Base-by-base conservation (phyloP, 306 rosid genomes). In the Fragaria vesca region DNA sequence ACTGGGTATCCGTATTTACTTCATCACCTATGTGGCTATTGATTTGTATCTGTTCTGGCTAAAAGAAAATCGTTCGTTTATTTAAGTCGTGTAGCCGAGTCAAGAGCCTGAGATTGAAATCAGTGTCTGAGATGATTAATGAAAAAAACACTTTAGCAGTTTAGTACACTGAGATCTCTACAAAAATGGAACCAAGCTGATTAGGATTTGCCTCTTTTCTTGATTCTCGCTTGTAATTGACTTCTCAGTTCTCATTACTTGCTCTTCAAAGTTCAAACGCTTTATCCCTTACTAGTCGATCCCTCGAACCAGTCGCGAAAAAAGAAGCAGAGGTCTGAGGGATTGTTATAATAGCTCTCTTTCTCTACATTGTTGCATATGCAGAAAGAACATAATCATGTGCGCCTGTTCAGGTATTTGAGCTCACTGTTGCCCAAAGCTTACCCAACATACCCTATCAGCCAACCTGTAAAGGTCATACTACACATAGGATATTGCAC, bases 381-480 rank as follows among this genome's bases (percentile, higher is more conserved):
- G 69, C 28, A 11, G 48, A 72, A 57, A 40, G 24, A 55, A 8
- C 52, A 73, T 73, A n/a, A 38, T 40, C 45, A 36, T 67, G 68
- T 55, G 45, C 70, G 6, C 17, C 43, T 36, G 24, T 17, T 32
- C 17, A 58, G 47, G 38, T n/a, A 60, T 58, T 60, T 28, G 67
- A 16, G 48, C 47, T 9, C 43, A 4, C 20, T 42, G 58, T 62
- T 72, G n/a, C 58, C 28, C 40, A 36, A 3, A 1, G 18, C 50
- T 74, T 36, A 2, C 74, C 51, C 63, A 74, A 12, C 77, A 71
- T n/a, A 74, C 50, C 55, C 71, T 78, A 71, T 80, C 79, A 75
- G 78, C 87, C 90, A 85, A 55, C 75, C 87, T 87, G 85, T 85
- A 82, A 85, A 82, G 87, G 54, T 69, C 72, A 42, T 75, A 73